Evolutionary conservation across 768 basidiomycete genomes (phyloP), one percentile per base, ranked within the genome.

Genomic region (Rhizopogon vulgaris): DNA sequence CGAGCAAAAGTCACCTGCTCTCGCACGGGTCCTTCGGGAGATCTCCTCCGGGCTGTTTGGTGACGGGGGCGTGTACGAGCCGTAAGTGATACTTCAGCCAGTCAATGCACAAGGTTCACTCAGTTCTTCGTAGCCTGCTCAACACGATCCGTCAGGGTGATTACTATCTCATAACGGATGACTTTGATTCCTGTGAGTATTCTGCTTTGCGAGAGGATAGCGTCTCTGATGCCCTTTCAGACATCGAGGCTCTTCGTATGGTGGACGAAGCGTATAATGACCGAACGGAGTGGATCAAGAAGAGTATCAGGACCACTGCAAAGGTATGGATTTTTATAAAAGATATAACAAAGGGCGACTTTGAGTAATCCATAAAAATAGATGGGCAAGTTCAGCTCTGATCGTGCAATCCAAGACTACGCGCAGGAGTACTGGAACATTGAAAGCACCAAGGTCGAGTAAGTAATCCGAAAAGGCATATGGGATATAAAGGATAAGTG

Each of bases 351-450:
- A 22, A 42, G 22, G 25, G 15, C 46, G 15, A 22, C 30, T 3
- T 8, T 6, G 8, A 24, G 8, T 60, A 38, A 37, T 52, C 57
- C 49, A 28, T 56, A 54, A 34, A n/a, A 41, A 54, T 52, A 86
- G 82, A 97, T 96, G 94, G 94, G 93, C 68, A 94, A 94, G 63
- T 97, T 97, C 76, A 93, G 91, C 67, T 90, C 89, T 32, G 95
- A 98, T 66, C 79, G 94, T 48, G 90, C 92, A 3, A 94, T 96
- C 63, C 82, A 83, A 58, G 88, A 93, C 65, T 95, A 95, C 60
- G 93, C 92, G 1, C 92, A 95, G 69, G 82, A 84, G 60, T 87
- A 84, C 68, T 89, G 86, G 86, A 89, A 86, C 64, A 73, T 88
- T 38, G 86, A 89, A 60, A 72, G 76, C 51, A 60, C 57, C 55